Percentiles rank a stretch among this genome's conserved stretches.
phyloP scores from a whole-genome alignment of 495 filamentous ascomycete species.

The Lepraria neglecta region DNA sequence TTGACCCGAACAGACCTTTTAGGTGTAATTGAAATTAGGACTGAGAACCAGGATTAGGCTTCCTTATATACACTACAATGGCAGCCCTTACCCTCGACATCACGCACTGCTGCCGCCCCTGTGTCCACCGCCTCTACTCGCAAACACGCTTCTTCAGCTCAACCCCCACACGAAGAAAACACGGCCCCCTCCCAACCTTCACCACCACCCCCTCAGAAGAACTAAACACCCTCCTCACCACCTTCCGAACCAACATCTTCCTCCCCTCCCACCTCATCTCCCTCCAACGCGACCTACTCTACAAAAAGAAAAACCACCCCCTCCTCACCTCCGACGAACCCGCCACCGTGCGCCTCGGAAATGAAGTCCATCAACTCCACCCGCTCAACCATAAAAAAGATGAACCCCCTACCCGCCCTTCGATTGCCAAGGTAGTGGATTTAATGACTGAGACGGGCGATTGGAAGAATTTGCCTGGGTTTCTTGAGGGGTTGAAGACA shows the following conservation, averaged over 20 bases:
- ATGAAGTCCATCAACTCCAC: conserved; percentile 15
- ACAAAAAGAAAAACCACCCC: conserved; percentile 21
- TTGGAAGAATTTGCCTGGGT: conserved; percentile 23
- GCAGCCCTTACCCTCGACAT: not conserved
- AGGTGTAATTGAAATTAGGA: not conserved
- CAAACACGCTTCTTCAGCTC: conserved; percentile 24
- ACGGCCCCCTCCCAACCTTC: conserved; percentile 25
- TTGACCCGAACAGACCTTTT: too few relatives aligned
- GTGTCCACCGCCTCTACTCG: conserved; percentile 22
- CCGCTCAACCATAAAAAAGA: conserved; percentile 16
- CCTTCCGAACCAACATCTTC: conserved; percentile 28
- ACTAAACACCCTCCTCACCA: conserved; percentile 25
- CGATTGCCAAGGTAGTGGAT: conserved; percentile 15
- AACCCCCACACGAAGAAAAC: conserved; percentile 19
- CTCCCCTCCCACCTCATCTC: conserved; percentile 26
- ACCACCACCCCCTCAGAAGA: conserved; percentile 20
- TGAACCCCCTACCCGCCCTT: conserved; percentile 21
- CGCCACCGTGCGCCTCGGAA: conserved; percentile 23
- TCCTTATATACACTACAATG: not conserved
- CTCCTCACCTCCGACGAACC: conserved; percentile 25
- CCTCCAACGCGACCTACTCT: conserved; percentile 24
- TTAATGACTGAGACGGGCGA: conserved; percentile 22
- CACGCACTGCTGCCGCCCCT: conserved; percentile 22
- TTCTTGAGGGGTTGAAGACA: conserved; percentile 18
- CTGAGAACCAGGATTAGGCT: not conserved